phyloP scores from a whole-genome alignment of 2,329 filamentous ascomycete genomes.

The Colletotrichum spinosum region DNA sequence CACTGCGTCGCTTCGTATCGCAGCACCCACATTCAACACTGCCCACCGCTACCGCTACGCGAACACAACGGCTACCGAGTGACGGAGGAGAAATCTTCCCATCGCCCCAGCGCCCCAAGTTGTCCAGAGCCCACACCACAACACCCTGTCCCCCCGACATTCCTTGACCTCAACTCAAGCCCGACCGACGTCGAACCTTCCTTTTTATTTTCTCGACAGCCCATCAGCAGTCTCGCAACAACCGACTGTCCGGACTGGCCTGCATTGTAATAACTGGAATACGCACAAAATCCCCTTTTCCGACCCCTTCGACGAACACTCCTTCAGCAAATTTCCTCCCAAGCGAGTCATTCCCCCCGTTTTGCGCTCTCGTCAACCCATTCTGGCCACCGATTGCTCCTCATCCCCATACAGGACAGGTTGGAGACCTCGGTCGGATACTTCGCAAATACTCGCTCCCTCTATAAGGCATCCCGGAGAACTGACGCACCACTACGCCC shows the following conservation, averaged over 20 bases:
- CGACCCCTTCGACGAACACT: slow-evolving; percentile 35
- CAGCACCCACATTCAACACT: slow-evolving; percentile 33
- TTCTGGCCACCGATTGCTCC: slow-evolving; percentile 16
- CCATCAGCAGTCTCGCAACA: slow-evolving; percentile 27
- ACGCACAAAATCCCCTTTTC: slow-evolving; percentile 28
- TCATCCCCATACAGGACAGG: slow-evolving; percentile 19
- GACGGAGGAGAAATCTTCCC: slow-evolving; percentile 37
- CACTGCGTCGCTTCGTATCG: slow-evolving; percentile 27
- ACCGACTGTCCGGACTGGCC: slow-evolving; percentile 32
- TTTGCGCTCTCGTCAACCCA: slow-evolving; percentile 17
- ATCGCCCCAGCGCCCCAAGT: slow-evolving; percentile 30
- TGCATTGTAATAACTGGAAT: slow-evolving; percentile 39
- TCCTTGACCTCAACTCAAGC: slow-evolving; percentile 38
- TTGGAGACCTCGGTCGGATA: slow-evolving; percentile 12
- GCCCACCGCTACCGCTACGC: slow-evolving; percentile 33
- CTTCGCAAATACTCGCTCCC: not conserved
- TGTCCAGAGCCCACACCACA: slow-evolving; percentile 28
- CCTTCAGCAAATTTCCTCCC: slow-evolving; percentile 22
- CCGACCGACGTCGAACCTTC: slow-evolving; percentile 36
- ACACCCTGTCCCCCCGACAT: slow-evolving; percentile 35
- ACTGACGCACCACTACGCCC: slow-evolving; percentile 14
- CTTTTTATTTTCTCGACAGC: slow-evolving; percentile 33
- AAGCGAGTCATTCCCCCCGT: slow-evolving; percentile 13
- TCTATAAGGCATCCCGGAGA: slow-evolving; percentile 1
- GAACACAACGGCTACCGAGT: slow-evolving; percentile 36